These are phyloP conservation scores for Suhomyces atakaporum DNA, from an alignment of 1,139 yeast genomes.

Conservation along the genomic window DNA sequence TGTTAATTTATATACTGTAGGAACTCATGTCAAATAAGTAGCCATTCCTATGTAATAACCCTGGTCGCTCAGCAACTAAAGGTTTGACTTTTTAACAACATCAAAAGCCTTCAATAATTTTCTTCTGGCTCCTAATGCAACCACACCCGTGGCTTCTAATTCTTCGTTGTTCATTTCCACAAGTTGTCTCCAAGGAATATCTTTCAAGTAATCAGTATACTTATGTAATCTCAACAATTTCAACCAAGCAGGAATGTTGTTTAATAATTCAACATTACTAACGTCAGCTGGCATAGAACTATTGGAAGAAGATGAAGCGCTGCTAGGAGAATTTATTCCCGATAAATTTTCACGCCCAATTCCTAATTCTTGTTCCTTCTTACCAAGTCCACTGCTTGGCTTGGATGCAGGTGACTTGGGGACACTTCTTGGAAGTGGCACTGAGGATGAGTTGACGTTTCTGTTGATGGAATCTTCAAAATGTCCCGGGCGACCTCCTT, in stretches of 20 bases:
- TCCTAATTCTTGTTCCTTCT: conserved; percentile 10
- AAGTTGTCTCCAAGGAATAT: conserved; percentile 76
- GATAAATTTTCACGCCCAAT: conserved; percentile 16
- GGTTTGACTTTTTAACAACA: conserved; percentile 51
- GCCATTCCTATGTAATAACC: conserved; percentile 1
- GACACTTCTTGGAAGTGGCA: conserved; percentile 29
- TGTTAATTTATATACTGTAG: neutral
- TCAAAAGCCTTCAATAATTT: conserved; percentile 90
- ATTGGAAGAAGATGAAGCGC: conserved; percentile 21
- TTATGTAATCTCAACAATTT: conserved; percentile 87
- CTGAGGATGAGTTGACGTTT: conserved; percentile 39
- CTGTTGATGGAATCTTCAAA: conserved; percentile 43
- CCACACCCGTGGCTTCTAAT: conserved; percentile 78
- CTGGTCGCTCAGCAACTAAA: conserved; percentile 5
- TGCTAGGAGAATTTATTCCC: conserved; percentile 17
- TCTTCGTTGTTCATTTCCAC: conserved; percentile 68
- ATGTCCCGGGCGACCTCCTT: conserved; percentile 14
- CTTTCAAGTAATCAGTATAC: conserved; percentile 82
- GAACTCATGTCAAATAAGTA: conserved; percentile 13
- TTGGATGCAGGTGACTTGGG: conserved; percentile 15
- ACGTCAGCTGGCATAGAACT: conserved; percentile 60
- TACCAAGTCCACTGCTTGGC: conserved; percentile 9
- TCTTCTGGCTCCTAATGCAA: conserved; percentile 93
- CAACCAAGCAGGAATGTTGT: conserved; percentile 90
- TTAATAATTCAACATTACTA: conserved; percentile 61